Conservation (phyloP, 2,329 filamentous ascomycete species). For the Decorospora gaudefroyi region DNA sequence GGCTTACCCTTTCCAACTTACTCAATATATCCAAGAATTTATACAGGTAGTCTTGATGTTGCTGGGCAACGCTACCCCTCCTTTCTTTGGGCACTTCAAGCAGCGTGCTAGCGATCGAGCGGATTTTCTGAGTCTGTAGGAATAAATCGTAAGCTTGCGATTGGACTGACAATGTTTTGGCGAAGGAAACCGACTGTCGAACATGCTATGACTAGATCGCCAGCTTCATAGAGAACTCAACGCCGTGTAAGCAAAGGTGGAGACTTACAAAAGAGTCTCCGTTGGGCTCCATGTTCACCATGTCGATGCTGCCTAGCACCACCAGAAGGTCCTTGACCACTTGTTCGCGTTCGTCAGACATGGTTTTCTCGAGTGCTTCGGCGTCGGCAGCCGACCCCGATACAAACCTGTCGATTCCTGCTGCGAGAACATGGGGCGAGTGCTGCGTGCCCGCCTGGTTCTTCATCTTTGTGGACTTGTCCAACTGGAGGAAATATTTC, state of each 20-base stretch:
- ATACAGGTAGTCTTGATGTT: slow-evolving; percentile 71
- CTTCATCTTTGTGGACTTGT: slow-evolving; percentile 59
- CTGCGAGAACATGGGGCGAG: slow-evolving; percentile 27
- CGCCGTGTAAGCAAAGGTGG: slow-evolving; percentile 17
- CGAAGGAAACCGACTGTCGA: slow-evolving; percentile 14
- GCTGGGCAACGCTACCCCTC: slow-evolving; percentile 57
- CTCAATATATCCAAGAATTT: slow-evolving; percentile 75
- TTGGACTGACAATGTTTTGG: slow-evolving; percentile 12
- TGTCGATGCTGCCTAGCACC: slow-evolving; percentile 75
- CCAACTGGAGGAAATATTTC: slow-evolving; percentile 78
- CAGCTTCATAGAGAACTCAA: slow-evolving; percentile 18
- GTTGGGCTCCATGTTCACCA: slow-evolving; percentile 80
- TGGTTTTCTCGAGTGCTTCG: slow-evolving; percentile 63
- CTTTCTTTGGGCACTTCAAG: slow-evolving; percentile 64
- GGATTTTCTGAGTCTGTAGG: slow-evolving; percentile 75
- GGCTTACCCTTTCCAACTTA: slow-evolving; percentile 69
- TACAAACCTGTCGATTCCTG: slow-evolving; percentile 40
- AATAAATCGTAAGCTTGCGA: slow-evolving; percentile 35
- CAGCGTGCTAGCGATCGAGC: slow-evolving; percentile 79
- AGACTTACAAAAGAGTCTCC: slow-evolving; percentile 65
- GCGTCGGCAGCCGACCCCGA: slow-evolving; percentile 22
- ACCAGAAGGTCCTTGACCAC: slow-evolving; percentile 79
- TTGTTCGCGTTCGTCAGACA: slow-evolving; percentile 76
- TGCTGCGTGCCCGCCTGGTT: slow-evolving; percentile 51
- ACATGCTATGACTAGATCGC: slow-evolving; percentile 11